Evolutionary conservation across 306 rosid genomes (phyloP).

Genomic region (Hylodesmum podocarpum): DNA sequence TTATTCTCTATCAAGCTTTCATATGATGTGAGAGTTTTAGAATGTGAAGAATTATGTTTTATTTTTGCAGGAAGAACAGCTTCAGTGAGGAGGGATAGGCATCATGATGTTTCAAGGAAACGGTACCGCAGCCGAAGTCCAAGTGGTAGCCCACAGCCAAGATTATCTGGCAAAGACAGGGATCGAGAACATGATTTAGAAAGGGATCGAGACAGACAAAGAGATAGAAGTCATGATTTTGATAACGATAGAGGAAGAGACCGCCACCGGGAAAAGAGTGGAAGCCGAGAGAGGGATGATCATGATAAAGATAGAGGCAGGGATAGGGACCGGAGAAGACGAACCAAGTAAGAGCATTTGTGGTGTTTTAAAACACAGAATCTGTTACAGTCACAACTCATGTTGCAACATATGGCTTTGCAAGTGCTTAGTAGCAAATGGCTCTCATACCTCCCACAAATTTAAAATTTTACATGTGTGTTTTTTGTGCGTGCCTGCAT

Average conservation of each 20-base stretch:
- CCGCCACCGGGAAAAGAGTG: constrained; percentile 76
- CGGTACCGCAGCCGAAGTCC: constrained; percentile 73
- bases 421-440: constrained; percentile 28
- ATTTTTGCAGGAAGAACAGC: constrained; percentile 53
- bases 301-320: constrained; percentile 68
- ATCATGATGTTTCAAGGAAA: constrained; percentile 67
- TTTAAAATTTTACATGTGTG: neutral
- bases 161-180: constrained; percentile 61
- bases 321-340: constrained; percentile 72
- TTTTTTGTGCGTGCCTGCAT: neutral
- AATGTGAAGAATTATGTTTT: neutral
- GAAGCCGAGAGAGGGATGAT: constrained; percentile 92
- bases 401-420: too few relatives aligned
- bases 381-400: too few relatives aligned
- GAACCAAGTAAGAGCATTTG: constrained; percentile 49
- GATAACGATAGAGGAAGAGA: constrained; percentile 63
- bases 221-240: constrained; percentile 61
- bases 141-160: constrained; percentile 70
- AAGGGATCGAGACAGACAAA: constrained; percentile 63
- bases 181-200: constrained; percentile 70
- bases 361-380: neutral
- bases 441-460: constrained; percentile 6
- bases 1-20: constrained; percentile 11
- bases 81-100: constrained; percentile 71
- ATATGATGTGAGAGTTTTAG: neutral